Evolutionary conservation across 2,329 filamentous ascomycete genomes (phyloP), one percentile per base, ranked within the genome.

Genomic region (Blastomyces gilchristii): DNA sequence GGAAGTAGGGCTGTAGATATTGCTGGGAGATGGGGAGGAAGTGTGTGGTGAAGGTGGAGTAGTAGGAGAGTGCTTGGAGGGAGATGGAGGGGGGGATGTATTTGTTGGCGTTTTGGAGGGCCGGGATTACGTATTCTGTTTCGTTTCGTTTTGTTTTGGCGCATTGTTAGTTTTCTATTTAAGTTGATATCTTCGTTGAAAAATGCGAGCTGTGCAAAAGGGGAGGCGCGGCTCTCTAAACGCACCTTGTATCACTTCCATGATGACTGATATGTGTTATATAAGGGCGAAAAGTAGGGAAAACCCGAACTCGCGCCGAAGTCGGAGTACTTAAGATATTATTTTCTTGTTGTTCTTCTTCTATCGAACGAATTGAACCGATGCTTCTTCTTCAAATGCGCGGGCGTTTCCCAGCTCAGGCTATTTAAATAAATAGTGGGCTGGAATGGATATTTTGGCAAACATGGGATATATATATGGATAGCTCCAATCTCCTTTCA

Each of bases 1-100:
- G 71, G 64, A 85, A 70, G 71, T 82, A 83, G 28, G 76, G 78
- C 66, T 84, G 80, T 3, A 85, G 69, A 62, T 80, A 75, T 59
- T 68, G 62, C 39, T 71, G 63, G 58, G 71, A 70, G 18, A 76
- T 28, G 61, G 57, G 37, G 16, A 65, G 58, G 34, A 67, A 59
- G 16, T 66, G 54, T 16, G 74, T 67, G 61, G 68, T 34, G 63
- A 65, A 50, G 66, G 49, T 22, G 69, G 53, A 37, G 58, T 64
- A 65, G 3, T 69, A 67, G 22, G 68, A 63, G 9, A 64, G 63
- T 22, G 64, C 64, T 53, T 66, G 65, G 16, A 63, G 34, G 52
- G 64, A 58, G 56, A 71, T 18, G 53, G 70, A 68, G 50, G 65
- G 63, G 58, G 60, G 64, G 25, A 66, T 60, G 60, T 60, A 54